phyloP scores from a whole-genome alignment of 805 yeast genomes.

The Kodamaea kakaduensis region DNA sequence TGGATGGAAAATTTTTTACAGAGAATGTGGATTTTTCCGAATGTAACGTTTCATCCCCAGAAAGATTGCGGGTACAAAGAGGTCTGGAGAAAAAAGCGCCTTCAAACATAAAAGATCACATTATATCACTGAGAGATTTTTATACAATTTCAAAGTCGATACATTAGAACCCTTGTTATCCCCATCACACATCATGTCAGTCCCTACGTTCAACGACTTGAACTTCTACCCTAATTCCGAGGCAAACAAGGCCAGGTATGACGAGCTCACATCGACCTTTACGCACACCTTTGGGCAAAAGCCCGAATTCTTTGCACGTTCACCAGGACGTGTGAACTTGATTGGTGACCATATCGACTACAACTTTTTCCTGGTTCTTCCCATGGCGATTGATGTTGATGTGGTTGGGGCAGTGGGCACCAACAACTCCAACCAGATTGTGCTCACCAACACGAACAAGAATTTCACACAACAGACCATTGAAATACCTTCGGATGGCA shows the following conservation, averaged over 20 bases:
- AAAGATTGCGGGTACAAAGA: too few species aligned
- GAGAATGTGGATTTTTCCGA: background rate
- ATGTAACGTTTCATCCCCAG: slow-evolving; percentile 2
- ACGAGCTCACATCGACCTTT: slow-evolving; percentile 22
- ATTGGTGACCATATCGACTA: slow-evolving; percentile 77
- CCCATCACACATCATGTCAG: too few species aligned
- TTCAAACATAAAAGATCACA: too few species aligned
- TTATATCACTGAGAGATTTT: too few species aligned
- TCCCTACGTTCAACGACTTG: slow-evolving; percentile 34
- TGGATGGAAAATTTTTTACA: background rate
- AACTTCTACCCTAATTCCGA: slow-evolving; percentile 32
- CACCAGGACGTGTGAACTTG: slow-evolving; percentile 75
- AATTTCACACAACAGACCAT: slow-evolving; percentile 34
- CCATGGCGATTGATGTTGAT: slow-evolving; percentile 68
- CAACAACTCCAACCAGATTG: slow-evolving; percentile 20
- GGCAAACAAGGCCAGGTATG: slow-evolving; percentile 26
- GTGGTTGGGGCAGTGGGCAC: slow-evolving; percentile 49
- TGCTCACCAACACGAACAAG: slow-evolving; percentile 29
- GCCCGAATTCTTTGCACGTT: slow-evolving; percentile 50
- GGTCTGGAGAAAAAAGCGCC: background rate
- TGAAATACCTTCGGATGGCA: slow-evolving; percentile 39
- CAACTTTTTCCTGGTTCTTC: slow-evolving; percentile 61
- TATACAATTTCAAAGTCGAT: too few species aligned
- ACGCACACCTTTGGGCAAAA: slow-evolving; percentile 19
- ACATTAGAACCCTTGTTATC: too few species aligned